These are phyloP conservation scores for Calonectria crousiana DNA, from an alignment of 2,329 filamentous ascomycete genomes.

Conservation along the genomic window DNA sequence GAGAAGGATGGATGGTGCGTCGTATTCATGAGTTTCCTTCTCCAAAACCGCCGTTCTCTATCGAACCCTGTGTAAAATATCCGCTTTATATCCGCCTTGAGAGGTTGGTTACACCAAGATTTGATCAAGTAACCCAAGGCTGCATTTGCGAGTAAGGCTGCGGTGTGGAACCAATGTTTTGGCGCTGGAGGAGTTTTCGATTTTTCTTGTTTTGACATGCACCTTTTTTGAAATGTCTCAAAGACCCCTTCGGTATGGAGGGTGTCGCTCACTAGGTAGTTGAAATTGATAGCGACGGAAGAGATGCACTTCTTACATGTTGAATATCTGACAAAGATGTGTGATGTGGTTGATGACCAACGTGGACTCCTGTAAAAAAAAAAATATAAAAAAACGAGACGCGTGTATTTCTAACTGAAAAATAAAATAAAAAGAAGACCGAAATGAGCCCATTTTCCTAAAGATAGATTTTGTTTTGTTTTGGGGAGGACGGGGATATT, in stretches of 20 bases:
- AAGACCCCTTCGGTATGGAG: background rate
- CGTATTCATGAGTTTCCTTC: constrained; percentile 10
- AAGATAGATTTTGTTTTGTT: too few species aligned
- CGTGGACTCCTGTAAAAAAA: too few species aligned
- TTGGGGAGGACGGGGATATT: too few species aligned
- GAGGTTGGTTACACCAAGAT: background rate
- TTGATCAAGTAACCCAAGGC: constrained; percentile 6
- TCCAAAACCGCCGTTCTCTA: background rate
- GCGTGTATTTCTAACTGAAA: background rate
- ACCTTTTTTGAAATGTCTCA: background rate
- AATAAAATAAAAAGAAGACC: too few species aligned
- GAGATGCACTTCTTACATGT: background rate
- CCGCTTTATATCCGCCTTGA: constrained; percentile 6
- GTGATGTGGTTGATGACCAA: background rate
- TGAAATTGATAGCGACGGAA: background rate
- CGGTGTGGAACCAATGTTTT: constrained; percentile 1
- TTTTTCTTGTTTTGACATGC: background rate
- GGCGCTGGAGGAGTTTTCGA: constrained; percentile 23
- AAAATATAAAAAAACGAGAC: too few species aligned
- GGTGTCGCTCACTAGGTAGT: background rate
- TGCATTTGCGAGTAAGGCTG: constrained; percentile 5
- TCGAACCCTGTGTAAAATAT: constrained; percentile 18
- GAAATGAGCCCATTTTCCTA: too few species aligned
- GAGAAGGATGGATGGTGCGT: constrained; percentile 1
- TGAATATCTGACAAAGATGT: background rate